Evolutionary conservation across 2,329 filamentous ascomycete species (phyloP).

Genomic region (Fusarium staphyleae): DNA sequence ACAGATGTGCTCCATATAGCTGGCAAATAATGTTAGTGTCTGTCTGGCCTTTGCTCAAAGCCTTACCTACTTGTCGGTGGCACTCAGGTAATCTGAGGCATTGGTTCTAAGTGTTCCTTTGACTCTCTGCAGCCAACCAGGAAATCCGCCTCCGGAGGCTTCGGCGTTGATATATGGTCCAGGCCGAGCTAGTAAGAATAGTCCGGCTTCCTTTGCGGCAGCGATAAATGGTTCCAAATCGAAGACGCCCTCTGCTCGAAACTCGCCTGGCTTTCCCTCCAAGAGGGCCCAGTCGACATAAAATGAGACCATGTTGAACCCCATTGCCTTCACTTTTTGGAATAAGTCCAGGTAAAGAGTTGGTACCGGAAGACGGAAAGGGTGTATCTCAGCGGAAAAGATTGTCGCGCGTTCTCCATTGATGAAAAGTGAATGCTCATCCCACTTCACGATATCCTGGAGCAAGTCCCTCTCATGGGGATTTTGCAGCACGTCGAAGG

Average conservation of each 20-base stretch:
- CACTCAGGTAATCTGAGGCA: slow-evolving; percentile 66
- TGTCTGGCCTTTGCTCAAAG: too few relatives aligned
- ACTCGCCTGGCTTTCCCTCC: slow-evolving; percentile 75
- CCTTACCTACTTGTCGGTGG: slow-evolving; percentile 70
- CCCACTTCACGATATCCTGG: slow-evolving; percentile 67
- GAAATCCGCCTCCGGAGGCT: slow-evolving; percentile 77
- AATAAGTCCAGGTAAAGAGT: slow-evolving; percentile 72
- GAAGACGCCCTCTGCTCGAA: slow-evolving; percentile 75
- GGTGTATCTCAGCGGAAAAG: slow-evolving; percentile 78
- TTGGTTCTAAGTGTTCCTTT: slow-evolving; percentile 69
- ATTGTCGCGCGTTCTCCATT: slow-evolving; percentile 74
- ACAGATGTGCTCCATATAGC: slow-evolving; percentile 64
- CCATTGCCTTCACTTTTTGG: slow-evolving; percentile 82
- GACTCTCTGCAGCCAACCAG: slow-evolving; percentile 79
- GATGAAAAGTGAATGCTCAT: slow-evolving; percentile 74
- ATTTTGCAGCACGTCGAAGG: slow-evolving; percentile 35
- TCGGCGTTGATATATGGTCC: slow-evolving; percentile 84
- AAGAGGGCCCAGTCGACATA: slow-evolving; percentile 81
- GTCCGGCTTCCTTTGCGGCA: slow-evolving; percentile 73
- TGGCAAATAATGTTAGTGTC: too few relatives aligned
- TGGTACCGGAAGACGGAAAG: slow-evolving; percentile 61
- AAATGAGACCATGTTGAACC: slow-evolving; percentile 81
- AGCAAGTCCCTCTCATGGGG: slow-evolving; percentile 37
- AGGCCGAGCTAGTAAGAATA: slow-evolving; percentile 77
- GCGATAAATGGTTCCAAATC: slow-evolving; percentile 78